Base-by-base conservation (phyloP, 768 basidiomycete species). In the Sporobolomyces roseus region DNA sequence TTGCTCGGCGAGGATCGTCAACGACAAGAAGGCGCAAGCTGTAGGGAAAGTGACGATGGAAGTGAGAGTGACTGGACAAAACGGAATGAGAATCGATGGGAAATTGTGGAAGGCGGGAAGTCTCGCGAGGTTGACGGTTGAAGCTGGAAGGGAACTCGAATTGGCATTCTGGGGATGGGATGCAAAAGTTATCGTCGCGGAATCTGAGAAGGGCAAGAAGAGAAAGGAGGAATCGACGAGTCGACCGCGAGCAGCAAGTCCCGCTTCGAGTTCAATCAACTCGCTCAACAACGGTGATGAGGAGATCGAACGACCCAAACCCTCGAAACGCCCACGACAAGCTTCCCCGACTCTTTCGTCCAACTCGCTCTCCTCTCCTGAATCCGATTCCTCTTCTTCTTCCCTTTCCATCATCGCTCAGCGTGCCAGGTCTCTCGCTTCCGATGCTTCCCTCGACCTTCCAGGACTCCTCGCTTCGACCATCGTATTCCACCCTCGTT, bases 401-500 rank as follows among this genome's bases (percentile, higher is more conserved):
- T n/a, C 41, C 12, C 25, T 45, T 19, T 27, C 29, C 14, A 1
- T 27, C 23, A 4, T 45, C 21, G 27, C 23, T 35, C 3, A 1
- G 10, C 63, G 43, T 48, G 71, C 65, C 16, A 14, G 32, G 10
- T 3, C 50, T 8, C 64, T 72, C 38, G 61, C 43, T 32, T 4
- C 23, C 14, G 33, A 60, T 8, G 64, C 68, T 48, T n/a, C 19
- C 2, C 67, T 73, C 64, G 71, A 73, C 56, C 71, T 73, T 23
- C 25, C 71, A 13, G 71, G 71, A 14, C 50, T 73, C 17, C 46
- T 73, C 61, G 71, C 71, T 12, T 63, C 55, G 1, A 46, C 67
- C 1, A 68, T 73, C 65, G 71, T 73, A 27, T 73, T 73, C 58
- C 68, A 69, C 52, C 53, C 71, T 6, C 71, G 71, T 13, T 63